Conservation (phyloP, 2,329 filamentous ascomycete genomes). For the Hypomyces perniciosus region DNA sequence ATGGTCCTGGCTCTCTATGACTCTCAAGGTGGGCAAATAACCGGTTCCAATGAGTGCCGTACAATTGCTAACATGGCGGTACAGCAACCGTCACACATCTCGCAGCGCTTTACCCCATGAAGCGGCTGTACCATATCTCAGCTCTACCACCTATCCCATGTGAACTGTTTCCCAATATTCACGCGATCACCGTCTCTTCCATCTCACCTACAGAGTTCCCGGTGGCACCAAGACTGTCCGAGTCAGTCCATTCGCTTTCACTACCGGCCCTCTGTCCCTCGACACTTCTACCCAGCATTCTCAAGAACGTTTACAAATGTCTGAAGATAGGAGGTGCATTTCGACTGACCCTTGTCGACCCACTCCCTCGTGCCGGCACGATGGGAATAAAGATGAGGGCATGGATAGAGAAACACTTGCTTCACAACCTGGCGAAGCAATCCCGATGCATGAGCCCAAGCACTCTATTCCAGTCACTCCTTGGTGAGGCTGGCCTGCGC, state of each 20-base stretch:
- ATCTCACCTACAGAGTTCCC: constrained; percentile 31
- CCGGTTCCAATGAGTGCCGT: not conserved
- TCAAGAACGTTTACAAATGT: constrained; percentile 51
- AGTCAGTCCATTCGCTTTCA: constrained; percentile 45
- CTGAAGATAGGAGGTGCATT: constrained; percentile 50
- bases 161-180: constrained; percentile 33
- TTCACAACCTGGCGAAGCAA: constrained; percentile 51
- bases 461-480: constrained; percentile 52
- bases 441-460: constrained; percentile 56
- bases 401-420: constrained; percentile 58
- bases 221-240: constrained; percentile 38
- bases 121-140: constrained; percentile 43
- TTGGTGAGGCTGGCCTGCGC: constrained; percentile 49
- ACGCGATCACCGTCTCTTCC: constrained; percentile 34
- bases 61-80: not conserved
- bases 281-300: constrained; percentile 48
- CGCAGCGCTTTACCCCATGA: constrained; percentile 35
- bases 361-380: constrained; percentile 49
- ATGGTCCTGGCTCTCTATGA: constrained; percentile 45
- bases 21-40: constrained; percentile 34
- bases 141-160: constrained; percentile 41
- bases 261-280: constrained; percentile 53
- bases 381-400: constrained; percentile 50
- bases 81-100: constrained; percentile 46
- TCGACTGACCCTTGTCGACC: constrained; percentile 57